These are phyloP conservation scores for Penicillium verrucosum DNA, from an alignment of 2,329 filamentous ascomycete genomes.

Conservation along the genomic window DNA sequence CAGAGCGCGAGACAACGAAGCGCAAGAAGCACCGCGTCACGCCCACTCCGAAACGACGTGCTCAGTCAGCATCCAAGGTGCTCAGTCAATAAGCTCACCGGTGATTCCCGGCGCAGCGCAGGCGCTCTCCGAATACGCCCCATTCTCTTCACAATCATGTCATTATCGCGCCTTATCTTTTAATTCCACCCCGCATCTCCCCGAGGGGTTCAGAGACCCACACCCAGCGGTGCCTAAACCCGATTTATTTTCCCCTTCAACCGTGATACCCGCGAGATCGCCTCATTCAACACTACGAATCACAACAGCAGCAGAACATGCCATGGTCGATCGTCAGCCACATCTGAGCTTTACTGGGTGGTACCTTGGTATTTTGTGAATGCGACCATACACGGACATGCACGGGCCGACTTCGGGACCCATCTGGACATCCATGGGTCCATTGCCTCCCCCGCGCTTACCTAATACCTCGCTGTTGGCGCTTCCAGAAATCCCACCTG, in stretches of 20 bases:
- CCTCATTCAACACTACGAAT: background rate
- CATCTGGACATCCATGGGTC: background rate
- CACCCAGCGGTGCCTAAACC: background rate
- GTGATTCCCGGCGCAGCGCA: conserved; percentile 14
- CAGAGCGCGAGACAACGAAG: conserved; percentile 27
- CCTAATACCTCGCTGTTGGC: conserved; percentile 26
- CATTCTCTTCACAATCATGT: conserved; percentile 4
- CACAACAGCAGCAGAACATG: background rate
- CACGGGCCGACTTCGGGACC: conserved; percentile 3
- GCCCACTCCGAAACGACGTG: conserved; percentile 27
- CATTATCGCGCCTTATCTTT: conserved; percentile 6
- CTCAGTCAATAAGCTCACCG: background rate
- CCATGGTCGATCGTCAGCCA: background rate
- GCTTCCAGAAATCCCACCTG: conserved; percentile 20
- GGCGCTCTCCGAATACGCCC: conserved; percentile 17
- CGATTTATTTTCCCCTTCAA: background rate
- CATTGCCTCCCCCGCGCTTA: conserved; percentile 21
- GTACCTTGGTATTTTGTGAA: background rate
- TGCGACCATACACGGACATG: background rate
- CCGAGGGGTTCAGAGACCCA: background rate
- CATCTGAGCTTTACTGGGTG: background rate
- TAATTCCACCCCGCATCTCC: conserved; percentile 10
- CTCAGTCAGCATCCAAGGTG: conserved; percentile 24
- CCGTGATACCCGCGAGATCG: conserved; percentile 9
- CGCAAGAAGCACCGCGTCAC: conserved; percentile 32